Evolutionary conservation across 257 asterid genomes (phyloP).

Genomic region (Anisodus tanguticus): DNA sequence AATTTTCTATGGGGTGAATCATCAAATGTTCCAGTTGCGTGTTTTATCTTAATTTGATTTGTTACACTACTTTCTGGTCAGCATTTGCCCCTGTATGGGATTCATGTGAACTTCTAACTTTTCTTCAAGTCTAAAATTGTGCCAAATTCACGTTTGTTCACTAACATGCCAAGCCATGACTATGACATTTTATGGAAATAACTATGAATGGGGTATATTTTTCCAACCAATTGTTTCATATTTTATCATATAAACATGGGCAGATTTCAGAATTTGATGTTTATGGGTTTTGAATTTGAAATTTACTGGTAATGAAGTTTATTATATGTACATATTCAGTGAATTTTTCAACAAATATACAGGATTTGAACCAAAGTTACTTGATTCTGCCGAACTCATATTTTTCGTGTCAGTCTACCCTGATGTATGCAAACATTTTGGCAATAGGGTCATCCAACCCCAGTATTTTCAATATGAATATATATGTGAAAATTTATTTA

Average conservation of each 20-base stretch:
- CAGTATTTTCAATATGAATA: not conserved
- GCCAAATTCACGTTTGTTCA: conserved; percentile 34
- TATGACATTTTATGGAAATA: conserved; percentile 1
- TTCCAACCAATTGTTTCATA: not conserved
- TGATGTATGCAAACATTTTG: not conserved
- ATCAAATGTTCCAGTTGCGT: conserved; percentile 18
- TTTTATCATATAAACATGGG: not conserved
- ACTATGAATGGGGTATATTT: not conserved
- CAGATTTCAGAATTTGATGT: accelerated
- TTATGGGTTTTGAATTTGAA: too few relatives aligned
- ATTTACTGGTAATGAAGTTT: not conserved
- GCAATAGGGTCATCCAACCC: too few relatives aligned
- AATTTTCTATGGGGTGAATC: conserved; percentile 1
- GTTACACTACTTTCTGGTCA: conserved; percentile 1
- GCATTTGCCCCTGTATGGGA: conserved; percentile 23
- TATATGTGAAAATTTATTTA: not conserved
- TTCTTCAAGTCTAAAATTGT: conserved; percentile 21
- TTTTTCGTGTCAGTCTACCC: not conserved
- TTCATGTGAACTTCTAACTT: conserved; percentile 47
- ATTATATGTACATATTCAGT: not conserved
- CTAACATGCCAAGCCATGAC: conserved; percentile 25
- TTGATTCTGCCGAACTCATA: not conserved
- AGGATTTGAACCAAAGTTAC: not conserved
- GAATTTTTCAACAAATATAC: not conserved
- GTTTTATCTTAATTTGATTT: conserved; percentile 1